Conservation (phyloP, 192 early-diverging fungal species). For the Backusella parvicylindrica region DNA sequence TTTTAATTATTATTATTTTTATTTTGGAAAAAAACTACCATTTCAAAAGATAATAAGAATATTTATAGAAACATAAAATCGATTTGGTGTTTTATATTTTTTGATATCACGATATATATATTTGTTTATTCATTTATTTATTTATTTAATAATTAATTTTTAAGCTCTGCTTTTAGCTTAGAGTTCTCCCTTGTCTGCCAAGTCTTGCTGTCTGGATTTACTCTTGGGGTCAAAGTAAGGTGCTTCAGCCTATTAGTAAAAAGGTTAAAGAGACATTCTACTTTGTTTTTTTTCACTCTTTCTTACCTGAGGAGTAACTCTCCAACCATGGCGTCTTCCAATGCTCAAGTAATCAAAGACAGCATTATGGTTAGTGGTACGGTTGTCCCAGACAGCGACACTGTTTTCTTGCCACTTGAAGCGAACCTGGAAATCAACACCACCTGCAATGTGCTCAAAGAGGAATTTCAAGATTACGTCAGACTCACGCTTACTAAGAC, state of each 20-base stretch:
- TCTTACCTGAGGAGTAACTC: conserved; percentile 35
- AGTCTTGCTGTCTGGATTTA: conserved; percentile 23
- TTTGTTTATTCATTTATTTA: neutral
- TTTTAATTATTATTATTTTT: no score
- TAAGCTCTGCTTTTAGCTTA: neutral
- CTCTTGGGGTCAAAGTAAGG: conserved; percentile 35
- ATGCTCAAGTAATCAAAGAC: conserved; percentile 22
- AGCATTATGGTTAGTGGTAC: conserved; percentile 50
- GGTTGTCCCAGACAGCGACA: conserved; percentile 70
- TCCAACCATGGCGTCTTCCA: conserved; percentile 24
- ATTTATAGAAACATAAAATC: no score
- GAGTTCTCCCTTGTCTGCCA: neutral
- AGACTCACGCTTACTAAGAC: conserved; percentile 46
- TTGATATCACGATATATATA: neutral
- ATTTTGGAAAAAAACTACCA: no score
- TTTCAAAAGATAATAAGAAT: no score
- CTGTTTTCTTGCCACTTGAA: conserved; percentile 57
- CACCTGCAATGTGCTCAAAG: conserved; percentile 46
- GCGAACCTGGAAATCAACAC: conserved; percentile 51
- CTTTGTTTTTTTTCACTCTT: neutral
- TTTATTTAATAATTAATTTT: neutral
- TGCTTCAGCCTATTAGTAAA: conserved; percentile 6
- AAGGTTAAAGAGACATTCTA: neutral
- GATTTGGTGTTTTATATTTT: neutral
- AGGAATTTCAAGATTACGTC: conserved; percentile 56